Evolutionary conservation across 2,329 filamentous ascomycete genomes (phyloP), one percentile per base, ranked within the genome.

Genomic region (Cadophora luteo-olivacea): DNA sequence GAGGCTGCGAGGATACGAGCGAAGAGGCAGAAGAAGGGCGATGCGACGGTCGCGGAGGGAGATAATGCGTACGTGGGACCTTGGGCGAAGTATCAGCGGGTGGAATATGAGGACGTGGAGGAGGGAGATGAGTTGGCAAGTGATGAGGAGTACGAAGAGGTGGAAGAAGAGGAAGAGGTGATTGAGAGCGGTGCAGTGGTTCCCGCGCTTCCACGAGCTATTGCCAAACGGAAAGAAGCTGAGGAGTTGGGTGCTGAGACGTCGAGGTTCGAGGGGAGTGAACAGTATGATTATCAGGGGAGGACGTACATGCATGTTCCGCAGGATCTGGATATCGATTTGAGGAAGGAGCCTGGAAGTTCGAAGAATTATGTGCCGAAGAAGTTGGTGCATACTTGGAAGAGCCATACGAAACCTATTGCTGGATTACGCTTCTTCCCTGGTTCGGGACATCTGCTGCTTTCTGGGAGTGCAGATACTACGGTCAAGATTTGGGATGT

Each of bases 301-400:
- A 86, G 96, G 72, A 97, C 95, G 41, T 99, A 97, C 79, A 97
- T 99, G 95, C 96, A 99, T 81, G 86, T 98, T 57, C 96, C 96
- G 3, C 94, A 93, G 79, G 94, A 97, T 78, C 82, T 97, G 81
- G 92, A 93, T 77, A 84, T 97, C 78, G 92, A 97, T 78, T 84
- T 99, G 75, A 87, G 86, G 72, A 97, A 96, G 81, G 93, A 97
- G 69, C 80, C 85, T 55, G 92, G 92, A 75, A 94, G 90, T 77
- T 81, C 88, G 77, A 94, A 94, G 78, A 98, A 97, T 80, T 99
- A 89, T 78, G 93, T 97, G 67, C 96, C 96, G 48, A 98, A 97
- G 85, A 98, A 97, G 82, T 85, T 96, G 75, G 85, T 98, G 58
- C 91, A 97, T 78, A 92, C 92, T 33, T 99, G 92, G 92, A 95